These are phyloP conservation scores for Avena insularis DNA, from an alignment of 176 grass and related monocot species.

Conservation along the genomic window DNA sequence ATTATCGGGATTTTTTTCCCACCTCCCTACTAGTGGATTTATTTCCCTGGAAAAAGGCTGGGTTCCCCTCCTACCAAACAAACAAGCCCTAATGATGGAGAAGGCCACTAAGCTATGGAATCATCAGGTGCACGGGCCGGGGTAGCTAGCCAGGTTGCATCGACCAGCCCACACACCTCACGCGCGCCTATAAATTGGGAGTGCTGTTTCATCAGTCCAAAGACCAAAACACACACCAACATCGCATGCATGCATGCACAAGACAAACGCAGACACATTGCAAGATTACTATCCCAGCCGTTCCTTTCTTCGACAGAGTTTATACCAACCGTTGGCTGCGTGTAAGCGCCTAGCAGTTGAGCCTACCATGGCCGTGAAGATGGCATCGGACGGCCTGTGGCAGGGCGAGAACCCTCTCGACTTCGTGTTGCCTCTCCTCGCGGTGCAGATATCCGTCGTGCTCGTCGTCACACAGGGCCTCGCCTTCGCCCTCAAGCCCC, in stretches of 20 bases:
- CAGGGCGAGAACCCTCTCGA: slow-evolving; percentile 63
- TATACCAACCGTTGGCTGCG: background rate
- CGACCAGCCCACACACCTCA: background rate
- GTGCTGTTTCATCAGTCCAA: background rate
- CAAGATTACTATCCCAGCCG: background rate
- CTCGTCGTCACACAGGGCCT: slow-evolving; percentile 46
- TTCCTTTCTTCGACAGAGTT: background rate
- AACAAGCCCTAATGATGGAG: background rate
- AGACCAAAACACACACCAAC: too few relatives aligned
- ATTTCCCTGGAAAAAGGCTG: too few relatives aligned
- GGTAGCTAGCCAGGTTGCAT: slow-evolving; percentile 43
- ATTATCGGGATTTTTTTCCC: too few relatives aligned
- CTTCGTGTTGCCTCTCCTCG: slow-evolving; percentile 52
- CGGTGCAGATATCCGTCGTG: slow-evolving; percentile 51
- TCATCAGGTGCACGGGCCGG: slow-evolving; percentile 23
- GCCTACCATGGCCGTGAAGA: slow-evolving; percentile 44
- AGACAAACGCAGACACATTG: background rate
- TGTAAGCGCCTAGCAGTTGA: background rate
- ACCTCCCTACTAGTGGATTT: too few relatives aligned
- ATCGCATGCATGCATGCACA: background rate
- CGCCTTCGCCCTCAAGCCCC: slow-evolving; percentile 47
- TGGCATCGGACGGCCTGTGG: slow-evolving; percentile 63
- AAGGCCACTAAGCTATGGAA: slow-evolving; percentile 31
- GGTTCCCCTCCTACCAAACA: too few relatives aligned
- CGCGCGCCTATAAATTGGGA: slow-evolving; percentile 46